Base-by-base conservation (phyloP, 805 yeast genomes). In the Dipodascus albidus region DNA sequence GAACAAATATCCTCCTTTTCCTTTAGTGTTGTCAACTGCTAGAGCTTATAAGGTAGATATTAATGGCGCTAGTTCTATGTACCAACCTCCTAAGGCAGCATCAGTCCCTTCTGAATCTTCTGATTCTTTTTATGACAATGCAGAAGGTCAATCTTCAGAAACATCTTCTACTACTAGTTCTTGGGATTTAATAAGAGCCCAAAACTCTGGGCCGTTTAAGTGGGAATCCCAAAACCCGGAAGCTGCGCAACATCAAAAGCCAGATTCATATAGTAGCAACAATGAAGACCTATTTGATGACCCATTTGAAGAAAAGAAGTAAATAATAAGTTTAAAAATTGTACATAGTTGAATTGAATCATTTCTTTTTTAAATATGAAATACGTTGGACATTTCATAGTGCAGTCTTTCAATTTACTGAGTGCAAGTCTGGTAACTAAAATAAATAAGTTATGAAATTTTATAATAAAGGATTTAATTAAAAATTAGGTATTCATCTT, bases 131-230 rank as follows among this genome's bases (percentile, higher is more conserved):
- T 22, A 22, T 48, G 24, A 52, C 17, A n/a, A 14, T 23, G 3
- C 27, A 47, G 54, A 47, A 17, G 47, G 31, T 47, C 2, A 19
- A 38, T 22, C 20, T 31, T 6, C 31, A 23, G 11, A 6, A n/a
- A 19, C 19, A n/a, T 15, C 49, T 15, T 9, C 41, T 48, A 2
- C 6, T 50, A 15, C 53, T 50, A 17, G 54, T 9, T 49, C 60
- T 8, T 58, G 61, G 61, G 61, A 58, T 44, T 31, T 50, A 21
- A 52, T 58, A 2, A 23, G 61, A 38, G 44, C 54, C 1, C 52
- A 52, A 31, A 54, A 35, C n/a, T 38, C 44, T 8, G 44, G 47
- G 22, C 38, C 48, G 23, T 41, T n/a, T 11, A 23, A 22, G 22
- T 44, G 52, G 52, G 27, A 20, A 47, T 20, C 47, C n/a, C 41